Evolutionary conservation across 2,329 filamentous ascomycete species (phyloP), one percentile per base, ranked within the genome.

Genomic region (Pseudomassariella vexata): DNA sequence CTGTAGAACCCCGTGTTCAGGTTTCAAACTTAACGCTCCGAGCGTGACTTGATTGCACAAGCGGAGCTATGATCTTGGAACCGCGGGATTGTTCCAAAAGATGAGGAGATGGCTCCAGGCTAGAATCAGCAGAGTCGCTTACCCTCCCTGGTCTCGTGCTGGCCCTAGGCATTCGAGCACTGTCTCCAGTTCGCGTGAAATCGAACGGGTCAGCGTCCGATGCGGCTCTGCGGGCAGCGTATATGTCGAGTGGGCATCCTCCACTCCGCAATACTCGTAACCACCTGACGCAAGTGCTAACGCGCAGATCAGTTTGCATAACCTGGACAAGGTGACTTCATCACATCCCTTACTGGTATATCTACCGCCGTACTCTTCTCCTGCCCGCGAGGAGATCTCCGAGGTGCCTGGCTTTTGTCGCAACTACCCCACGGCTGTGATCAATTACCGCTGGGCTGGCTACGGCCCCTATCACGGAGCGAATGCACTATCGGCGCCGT

Each of bases 371-470:
- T 63, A 61, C 27, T 57, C 68, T 9, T 50, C 55, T 19, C 37
- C 38, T 6, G 37, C 54, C 30, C 38, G 43, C 6, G 38, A 46
- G 3, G 34, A 41, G 5, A 42, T 47, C 5, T 35, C 45, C 6
- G 35, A 53, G 24, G 41, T 68, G 10, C 61, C 66, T 11, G 14
- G 28, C 4, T 36, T 10, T 39, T 43, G 9, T 35, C 45, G 8
- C 36, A 54, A 19, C 42, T 70, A 16, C 64, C 69, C 18, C 42
- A 62, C 72, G 1, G 73, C 66, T 5, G 65, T 65, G 34, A 72
- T 81, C 47, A 71, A 77, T 47, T 81, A 80, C 49, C 64, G 76
- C 11, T 81, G 77, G 76, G 49, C 49, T 6, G 51, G 46, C 24
- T 45, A 43, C 23, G 31, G 30, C 18, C 47, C 28, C 26, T 32